Conservation (phyloP, 805 yeast species). For the Saccharomycopsis fodiens region DNA sequence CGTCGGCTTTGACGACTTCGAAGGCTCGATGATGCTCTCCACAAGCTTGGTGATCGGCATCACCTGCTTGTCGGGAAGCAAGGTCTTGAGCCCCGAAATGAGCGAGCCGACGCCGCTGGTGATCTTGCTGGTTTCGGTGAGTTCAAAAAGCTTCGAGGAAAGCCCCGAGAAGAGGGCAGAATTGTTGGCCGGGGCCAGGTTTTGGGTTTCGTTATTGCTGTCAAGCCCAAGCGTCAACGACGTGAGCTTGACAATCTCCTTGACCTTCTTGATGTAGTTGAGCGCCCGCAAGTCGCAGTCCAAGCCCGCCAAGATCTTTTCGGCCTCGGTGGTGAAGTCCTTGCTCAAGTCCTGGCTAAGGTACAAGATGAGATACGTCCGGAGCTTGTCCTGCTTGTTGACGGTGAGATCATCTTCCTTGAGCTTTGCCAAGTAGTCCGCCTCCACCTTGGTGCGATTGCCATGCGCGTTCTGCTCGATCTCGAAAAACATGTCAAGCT, state of each 20-base stretch:
- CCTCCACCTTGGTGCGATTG: conserved; percentile 36
- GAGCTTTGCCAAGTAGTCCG: conserved; percentile 53
- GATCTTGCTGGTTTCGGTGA: conserved; percentile 65
- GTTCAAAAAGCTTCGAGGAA: conserved; percentile 69
- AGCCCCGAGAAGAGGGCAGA: conserved; percentile 64
- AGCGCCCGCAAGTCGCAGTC: conserved; percentile 59
- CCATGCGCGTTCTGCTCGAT: conserved; percentile 69
- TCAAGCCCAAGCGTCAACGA: conserved; percentile 30
- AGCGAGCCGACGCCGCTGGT: conserved; percentile 87
- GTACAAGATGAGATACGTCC: conserved; percentile 80
- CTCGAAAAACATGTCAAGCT: conserved; percentile 86
- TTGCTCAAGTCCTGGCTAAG: conserved; percentile 42
- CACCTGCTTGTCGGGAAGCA: conserved; percentile 80
- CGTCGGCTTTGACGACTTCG: conserved; percentile 52
- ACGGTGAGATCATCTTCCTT: conserved; percentile 41
- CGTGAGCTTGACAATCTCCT: conserved; percentile 61
- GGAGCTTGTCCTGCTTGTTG: conserved; percentile 62
- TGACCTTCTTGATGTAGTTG: conserved; percentile 68
- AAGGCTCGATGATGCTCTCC: conserved; percentile 86
- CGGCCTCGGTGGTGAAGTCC: conserved; percentile 53
- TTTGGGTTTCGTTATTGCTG: conserved; percentile 28
- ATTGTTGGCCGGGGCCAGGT: conserved; percentile 25
- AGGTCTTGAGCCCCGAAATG: conserved; percentile 78
- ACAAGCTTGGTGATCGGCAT: conserved; percentile 87
- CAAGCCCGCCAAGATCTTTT: conserved; percentile 49